These are phyloP conservation scores for Fusarium udum DNA, from an alignment of 2,329 filamentous ascomycete genomes.

Conservation along the genomic window DNA sequence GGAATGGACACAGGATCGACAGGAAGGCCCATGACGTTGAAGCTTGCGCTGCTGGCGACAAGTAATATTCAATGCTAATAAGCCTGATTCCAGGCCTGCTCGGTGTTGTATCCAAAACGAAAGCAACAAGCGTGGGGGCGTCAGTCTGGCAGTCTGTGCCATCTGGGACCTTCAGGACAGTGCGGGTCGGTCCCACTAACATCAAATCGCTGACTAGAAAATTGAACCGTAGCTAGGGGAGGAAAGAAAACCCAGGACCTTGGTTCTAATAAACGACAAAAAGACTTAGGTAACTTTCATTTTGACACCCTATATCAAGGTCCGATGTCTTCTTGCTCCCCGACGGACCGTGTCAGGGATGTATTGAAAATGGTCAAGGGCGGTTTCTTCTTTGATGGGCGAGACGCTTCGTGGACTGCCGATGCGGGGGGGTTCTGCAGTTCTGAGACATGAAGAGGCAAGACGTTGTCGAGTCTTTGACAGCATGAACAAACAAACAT, in stretches of 20 bases:
- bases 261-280: background rate
- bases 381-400: conserved; percentile 2
- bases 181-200: background rate
- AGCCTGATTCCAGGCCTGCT: background rate
- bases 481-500: conserved; percentile 20
- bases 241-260: background rate
- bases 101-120: background rate
- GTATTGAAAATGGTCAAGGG: background rate
- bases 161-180: background rate
- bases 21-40: conserved; percentile 18
- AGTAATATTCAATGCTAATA: background rate
- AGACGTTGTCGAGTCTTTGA: background rate
- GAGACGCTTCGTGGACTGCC: conserved; percentile 12
- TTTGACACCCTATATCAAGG: background rate
- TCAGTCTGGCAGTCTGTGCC: background rate
- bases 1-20: conserved; percentile 2
- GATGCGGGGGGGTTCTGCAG: conserved; percentile 35
- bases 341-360: background rate
- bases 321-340: background rate
- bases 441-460: conserved; percentile 25
- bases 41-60: background rate
- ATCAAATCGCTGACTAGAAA: background rate
- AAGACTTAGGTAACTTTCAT: background rate
- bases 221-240: background rate
- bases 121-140: conserved; percentile 19